Percentiles rank a stretch among this genome's conserved stretches.
Evolutionary conservation across 495 filamentous ascomycete species (phyloP).

Genomic region (Penicillium cinerascens): DNA sequence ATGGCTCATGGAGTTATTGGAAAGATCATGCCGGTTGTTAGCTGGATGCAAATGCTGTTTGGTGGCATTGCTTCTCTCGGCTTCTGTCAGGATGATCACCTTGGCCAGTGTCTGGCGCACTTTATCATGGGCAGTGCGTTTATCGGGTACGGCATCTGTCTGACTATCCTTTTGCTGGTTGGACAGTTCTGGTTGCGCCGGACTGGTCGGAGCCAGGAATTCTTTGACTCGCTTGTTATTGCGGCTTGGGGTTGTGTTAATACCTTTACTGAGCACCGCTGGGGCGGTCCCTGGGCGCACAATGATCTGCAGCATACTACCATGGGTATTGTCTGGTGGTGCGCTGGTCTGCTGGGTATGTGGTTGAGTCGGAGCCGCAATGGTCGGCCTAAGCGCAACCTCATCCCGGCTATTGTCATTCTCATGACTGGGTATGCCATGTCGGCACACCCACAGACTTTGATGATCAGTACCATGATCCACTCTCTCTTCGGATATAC

Average conservation of each 20-base stretch:
- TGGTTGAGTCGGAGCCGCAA: constrained; percentile 84
- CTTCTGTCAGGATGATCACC: constrained; percentile 89
- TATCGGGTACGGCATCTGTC: constrained; percentile 85
- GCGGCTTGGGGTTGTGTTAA: constrained; percentile 94
- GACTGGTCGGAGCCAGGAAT: constrained; percentile 89
- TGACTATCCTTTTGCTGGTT: constrained; percentile 82
- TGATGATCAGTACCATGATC: constrained; percentile 82
- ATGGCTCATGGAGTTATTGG: constrained; percentile 75
- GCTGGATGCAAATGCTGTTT: constrained; percentile 96
- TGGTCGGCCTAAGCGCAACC: constrained; percentile 84
- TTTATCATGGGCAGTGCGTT: constrained; percentile 99
- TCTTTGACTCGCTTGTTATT: constrained; percentile 91
- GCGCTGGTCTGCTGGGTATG: constrained; percentile 82
- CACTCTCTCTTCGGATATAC: constrained; percentile 94
- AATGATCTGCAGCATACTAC: constrained; percentile 96
- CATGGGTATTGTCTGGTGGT: constrained; percentile 98
- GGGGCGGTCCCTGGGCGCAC: constrained; percentile 85
- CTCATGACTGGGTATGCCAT: constrained; percentile 93
- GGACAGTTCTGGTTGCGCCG: constrained; percentile 84
- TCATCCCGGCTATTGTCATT: constrained; percentile 88
- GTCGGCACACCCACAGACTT: constrained; percentile 78
- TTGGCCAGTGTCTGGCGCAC: constrained; percentile 91
- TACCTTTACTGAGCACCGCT: constrained; percentile 96
- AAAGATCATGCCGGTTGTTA: constrained; percentile 78
- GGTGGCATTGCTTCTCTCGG: constrained; percentile 90